Evolutionary conservation across 768 basidiomycete species (phyloP), one percentile per base, ranked within the genome.

Genomic region (Termitomyces eurrhizus): DNA sequence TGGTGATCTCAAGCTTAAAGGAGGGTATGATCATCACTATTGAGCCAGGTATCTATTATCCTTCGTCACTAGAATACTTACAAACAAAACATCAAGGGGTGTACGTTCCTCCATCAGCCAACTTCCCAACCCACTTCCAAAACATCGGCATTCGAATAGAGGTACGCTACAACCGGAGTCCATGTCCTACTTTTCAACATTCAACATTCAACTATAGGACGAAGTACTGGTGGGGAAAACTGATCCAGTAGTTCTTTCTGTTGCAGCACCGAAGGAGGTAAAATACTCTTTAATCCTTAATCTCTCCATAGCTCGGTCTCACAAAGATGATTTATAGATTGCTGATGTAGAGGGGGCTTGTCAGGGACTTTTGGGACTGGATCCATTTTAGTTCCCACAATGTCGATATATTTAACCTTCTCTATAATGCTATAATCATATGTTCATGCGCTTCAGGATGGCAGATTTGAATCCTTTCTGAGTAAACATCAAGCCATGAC

Each of bases 111-210:
- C 85, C 88, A 1, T 80, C 82, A 7, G 68, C 86, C 3, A 77
- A 84, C 49, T 98, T 92, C 72, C 97, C 96, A 3, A 89, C 83
- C 64, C 83, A 84, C 55, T 98, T 94, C 73, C 95, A 96, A 66
- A 90, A 93, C 64, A 83, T 97, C 33, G 94, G 92, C 7, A 88
- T 98, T 61, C 86, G 96, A 50, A 93, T 99, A 67, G 96, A 96
- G 81, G 91, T 88, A 59, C 44, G 37, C 44, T 12, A 37, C 33
- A 14, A 16, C 9, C 49, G 35, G 26, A 7, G 14, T 3, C 16
- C 24, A 42, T 29, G 29, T 57, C 14, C 53, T 35, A 24, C 11
- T 44, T 33, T 29, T 55, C 18, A 39, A 57, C 21, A 4, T 37
- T 37, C 13, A 29, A 29, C 29, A 4, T 29, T 29, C 54, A 41